Percentiles rank a stretch among this genome's conserved stretches.
phyloP scores from a whole-genome alignment of 768 basidiomycete genomes.

The Collybiopsis confluens region DNA sequence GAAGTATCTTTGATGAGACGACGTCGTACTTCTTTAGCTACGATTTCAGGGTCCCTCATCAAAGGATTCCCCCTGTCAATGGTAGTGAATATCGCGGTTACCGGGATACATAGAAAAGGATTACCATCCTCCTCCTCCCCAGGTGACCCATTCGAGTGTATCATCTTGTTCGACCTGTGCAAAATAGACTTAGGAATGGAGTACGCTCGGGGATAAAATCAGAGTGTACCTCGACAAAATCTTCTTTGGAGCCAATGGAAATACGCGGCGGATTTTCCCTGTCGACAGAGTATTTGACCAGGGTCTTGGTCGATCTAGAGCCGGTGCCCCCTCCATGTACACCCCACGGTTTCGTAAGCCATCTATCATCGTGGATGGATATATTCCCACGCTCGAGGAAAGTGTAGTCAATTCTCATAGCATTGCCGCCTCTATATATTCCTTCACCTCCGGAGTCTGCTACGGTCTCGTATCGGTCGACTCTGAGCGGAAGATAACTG shows the following conservation, averaged over 20 bases:
- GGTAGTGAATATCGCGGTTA: neutral
- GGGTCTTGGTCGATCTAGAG: slow-evolving; percentile 20
- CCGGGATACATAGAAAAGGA: neutral
- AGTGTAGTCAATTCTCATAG: slow-evolving; percentile 25
- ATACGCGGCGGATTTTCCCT: slow-evolving; percentile 18
- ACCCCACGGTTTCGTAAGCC: slow-evolving; percentile 30
- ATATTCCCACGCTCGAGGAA: slow-evolving; percentile 25
- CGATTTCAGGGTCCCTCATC: slow-evolving; percentile 21
- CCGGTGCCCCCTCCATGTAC: slow-evolving; percentile 28
- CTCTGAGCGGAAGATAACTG: slow-evolving; percentile 23
- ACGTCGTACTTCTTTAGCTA: slow-evolving; percentile 21
- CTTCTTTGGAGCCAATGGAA: slow-evolving; percentile 20
- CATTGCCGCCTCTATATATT: slow-evolving; percentile 26
- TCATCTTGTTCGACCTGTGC: slow-evolving; percentile 18
- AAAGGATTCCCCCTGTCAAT: slow-evolving; percentile 17
- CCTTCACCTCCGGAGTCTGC: slow-evolving; percentile 27
- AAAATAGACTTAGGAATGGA: neutral
- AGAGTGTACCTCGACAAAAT: slow-evolving; percentile 19
- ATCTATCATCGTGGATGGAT: slow-evolving; percentile 27
- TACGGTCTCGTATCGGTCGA: slow-evolving; percentile 25
- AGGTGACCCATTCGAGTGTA: slow-evolving; percentile 25
- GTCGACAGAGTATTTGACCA: slow-evolving; percentile 18
- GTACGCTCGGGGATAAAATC: neutral
- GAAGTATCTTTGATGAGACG: slow-evolving; percentile 19
- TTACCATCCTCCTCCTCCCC: slow-evolving; percentile 20